Conservation (phyloP, 495 filamentous ascomycete species). For the Aspergillus kassunensis region DNA sequence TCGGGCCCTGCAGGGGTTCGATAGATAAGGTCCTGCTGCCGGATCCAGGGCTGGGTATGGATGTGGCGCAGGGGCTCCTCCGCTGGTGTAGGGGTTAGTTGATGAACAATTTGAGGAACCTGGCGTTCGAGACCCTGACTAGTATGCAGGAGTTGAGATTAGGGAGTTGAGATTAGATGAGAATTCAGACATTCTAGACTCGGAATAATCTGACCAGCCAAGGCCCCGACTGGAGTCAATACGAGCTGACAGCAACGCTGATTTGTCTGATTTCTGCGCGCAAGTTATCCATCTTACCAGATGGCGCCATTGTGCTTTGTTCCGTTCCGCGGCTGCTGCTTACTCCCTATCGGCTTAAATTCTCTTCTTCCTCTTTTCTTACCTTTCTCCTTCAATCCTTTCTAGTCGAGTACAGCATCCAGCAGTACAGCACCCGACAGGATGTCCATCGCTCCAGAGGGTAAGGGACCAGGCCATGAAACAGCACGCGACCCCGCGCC, state of each 20-base stretch:
- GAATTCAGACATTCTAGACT: background rate
- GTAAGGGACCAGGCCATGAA: background rate
- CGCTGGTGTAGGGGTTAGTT: constrained; percentile 55
- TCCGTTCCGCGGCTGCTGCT: background rate
- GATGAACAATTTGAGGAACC: constrained; percentile 46
- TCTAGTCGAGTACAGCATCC: background rate
- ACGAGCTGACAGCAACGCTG: background rate
- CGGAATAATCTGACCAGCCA: background rate
- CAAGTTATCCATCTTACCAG: background rate
- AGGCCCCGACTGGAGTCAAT: background rate
- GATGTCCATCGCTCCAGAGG: background rate
- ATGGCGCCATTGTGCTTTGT: background rate
- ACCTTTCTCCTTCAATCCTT: background rate
- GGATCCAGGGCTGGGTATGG: constrained; percentile 25
- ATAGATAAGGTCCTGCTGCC: constrained; percentile 17
- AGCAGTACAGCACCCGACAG: too few species aligned
- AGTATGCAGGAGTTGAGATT: background rate
- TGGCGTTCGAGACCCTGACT: background rate
- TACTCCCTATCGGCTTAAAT: background rate
- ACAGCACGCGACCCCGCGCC: background rate
- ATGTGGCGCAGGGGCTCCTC: constrained; percentile 27
- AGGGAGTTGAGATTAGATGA: background rate
- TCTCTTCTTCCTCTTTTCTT: background rate
- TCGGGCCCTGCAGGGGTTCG: constrained; percentile 37
- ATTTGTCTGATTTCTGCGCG: background rate